Evolutionary conservation across 768 basidiomycete genomes (phyloP).

Genomic region (Amanita subjunquillea): DNA sequence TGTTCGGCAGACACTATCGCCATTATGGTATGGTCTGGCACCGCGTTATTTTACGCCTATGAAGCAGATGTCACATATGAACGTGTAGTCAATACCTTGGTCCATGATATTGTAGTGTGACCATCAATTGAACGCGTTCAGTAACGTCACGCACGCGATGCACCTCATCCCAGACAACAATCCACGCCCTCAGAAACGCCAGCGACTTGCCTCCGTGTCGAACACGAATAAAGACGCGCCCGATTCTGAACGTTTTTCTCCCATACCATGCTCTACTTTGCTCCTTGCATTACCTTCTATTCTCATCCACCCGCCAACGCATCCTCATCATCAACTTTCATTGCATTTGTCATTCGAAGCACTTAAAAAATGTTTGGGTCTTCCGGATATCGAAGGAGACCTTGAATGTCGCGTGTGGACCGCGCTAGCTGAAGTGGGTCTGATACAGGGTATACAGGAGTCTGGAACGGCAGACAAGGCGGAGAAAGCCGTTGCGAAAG

Average conservation of each 20-base stretch:
- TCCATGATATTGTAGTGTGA: too few relatives aligned
- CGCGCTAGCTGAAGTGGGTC: conserved; percentile 57
- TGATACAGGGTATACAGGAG: conserved; percentile 39
- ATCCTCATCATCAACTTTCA: conserved; percentile 42
- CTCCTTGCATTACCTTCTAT: conserved; percentile 54
- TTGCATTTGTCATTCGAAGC: conserved; percentile 47
- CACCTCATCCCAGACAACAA: conserved; percentile 1
- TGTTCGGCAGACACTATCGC: too few relatives aligned
- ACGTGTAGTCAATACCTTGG: too few relatives aligned
- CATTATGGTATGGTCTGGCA: too few relatives aligned
- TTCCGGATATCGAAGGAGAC: conserved; percentile 40
- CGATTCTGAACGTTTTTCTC: neutral
- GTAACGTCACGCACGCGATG: conserved; percentile 6
- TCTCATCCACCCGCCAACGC: conserved; percentile 55
- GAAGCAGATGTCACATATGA: too few relatives aligned
- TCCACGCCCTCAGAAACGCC: conserved; percentile 8
- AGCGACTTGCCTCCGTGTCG: neutral
- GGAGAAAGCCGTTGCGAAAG: conserved; percentile 60
- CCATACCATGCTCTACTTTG: conserved; percentile 31
- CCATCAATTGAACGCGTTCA: neutral
- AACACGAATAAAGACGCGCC: neutral
- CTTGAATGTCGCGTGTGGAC: conserved; percentile 68
- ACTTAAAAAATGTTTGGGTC: conserved; percentile 41
- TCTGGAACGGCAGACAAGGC: conserved; percentile 52
- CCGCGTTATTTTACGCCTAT: too few relatives aligned